A percentile compares a stretch with the other conserved stretches of the same genome.
phyloP scores from a whole-genome alignment of 768 basidiomycete species.

The Trametopsis cervina region DNA sequence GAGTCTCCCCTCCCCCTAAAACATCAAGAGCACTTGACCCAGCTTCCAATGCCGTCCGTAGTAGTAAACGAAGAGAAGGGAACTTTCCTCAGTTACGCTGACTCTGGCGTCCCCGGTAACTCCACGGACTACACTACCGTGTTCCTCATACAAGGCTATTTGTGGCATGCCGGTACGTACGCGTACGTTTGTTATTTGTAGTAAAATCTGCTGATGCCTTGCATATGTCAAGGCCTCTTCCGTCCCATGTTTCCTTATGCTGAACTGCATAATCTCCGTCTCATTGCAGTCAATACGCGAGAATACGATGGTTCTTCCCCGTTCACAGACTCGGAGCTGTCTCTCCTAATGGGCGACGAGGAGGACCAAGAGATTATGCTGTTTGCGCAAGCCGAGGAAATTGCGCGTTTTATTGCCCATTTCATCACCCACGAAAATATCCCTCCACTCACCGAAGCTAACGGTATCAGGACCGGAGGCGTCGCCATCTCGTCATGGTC shows the following conservation, averaged over 20 bases:
- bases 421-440: conserved; percentile 26
- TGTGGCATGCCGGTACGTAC: conserved; percentile 15
- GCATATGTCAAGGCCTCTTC: conserved; percentile 20
- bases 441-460: conserved; percentile 16
- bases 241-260: conserved; percentile 24
- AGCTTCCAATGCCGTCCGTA: conserved; percentile 10
- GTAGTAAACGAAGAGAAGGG: conserved; percentile 11
- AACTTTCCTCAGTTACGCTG: conserved; percentile 14
- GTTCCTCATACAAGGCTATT: conserved; percentile 13
- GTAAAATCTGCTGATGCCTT: not conserved
- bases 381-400: conserved; percentile 27
- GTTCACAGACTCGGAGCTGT: conserved; percentile 23
- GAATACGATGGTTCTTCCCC: conserved; percentile 31
- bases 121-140: conserved; percentile 13
- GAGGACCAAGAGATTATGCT: conserved; percentile 18
- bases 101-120: conserved; percentile 12
- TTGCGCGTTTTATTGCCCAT: conserved; percentile 27
- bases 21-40: no score
- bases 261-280: conserved; percentile 21
- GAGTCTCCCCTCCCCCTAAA: no score
- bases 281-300: conserved; percentile 31
- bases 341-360: conserved; percentile 4
- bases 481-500: not conserved
- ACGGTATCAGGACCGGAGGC: conserved; percentile 22
- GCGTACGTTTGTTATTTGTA: not conserved